A percentile compares a stretch with the other conserved stretches of the same genome.
Evolutionary conservation across 768 basidiomycete species (phyloP).

Genomic region (Phallus indusiatus): DNA sequence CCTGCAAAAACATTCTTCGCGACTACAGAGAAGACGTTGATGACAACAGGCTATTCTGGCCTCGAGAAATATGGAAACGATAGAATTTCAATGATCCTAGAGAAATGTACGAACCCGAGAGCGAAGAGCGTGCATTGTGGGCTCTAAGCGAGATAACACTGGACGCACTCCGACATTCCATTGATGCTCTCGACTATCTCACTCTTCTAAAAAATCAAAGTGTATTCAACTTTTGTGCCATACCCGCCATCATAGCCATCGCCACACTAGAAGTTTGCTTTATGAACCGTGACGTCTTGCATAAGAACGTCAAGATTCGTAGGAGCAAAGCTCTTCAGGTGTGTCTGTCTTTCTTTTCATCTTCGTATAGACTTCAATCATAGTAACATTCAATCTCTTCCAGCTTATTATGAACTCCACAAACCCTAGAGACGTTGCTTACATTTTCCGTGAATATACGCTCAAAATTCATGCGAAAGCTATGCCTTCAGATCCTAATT

Average conservation of each 20-base stretch:
- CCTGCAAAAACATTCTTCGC: slow-evolving; percentile 95
- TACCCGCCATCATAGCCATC: slow-evolving; percentile 92
- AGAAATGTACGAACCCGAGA: slow-evolving; percentile 52
- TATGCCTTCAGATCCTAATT: slow-evolving; percentile 74
- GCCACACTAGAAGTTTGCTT: slow-evolving; percentile 88
- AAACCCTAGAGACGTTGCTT: slow-evolving; percentile 85
- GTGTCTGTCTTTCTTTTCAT: slow-evolving; percentile 19
- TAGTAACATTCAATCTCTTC: neutral
- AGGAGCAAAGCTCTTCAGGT: slow-evolving; percentile 83
- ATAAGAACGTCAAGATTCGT: slow-evolving; percentile 88
- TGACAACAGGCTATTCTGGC: slow-evolving; percentile 87
- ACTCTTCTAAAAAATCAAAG: slow-evolving; percentile 80
- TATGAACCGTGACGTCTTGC: slow-evolving; percentile 84
- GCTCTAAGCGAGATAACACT: slow-evolving; percentile 84
- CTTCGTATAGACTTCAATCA: too few relatives aligned
- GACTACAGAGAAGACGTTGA: slow-evolving; percentile 90
- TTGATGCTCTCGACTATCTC: slow-evolving; percentile 88
- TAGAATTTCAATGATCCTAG: slow-evolving; percentile 66
- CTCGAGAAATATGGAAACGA: slow-evolving; percentile 84
- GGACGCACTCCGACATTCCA: slow-evolving; percentile 75
- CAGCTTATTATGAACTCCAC: slow-evolving; percentile 89
- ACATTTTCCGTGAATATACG: slow-evolving; percentile 76
- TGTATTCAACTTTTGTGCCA: slow-evolving; percentile 90
- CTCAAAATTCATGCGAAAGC: slow-evolving; percentile 78
- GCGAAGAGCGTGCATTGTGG: slow-evolving; percentile 61